A percentile compares a stretch with the other conserved stretches of the same genome.
Conservation (phyloP, 225 moss, liverwort and hornwort genomes). For the Lunularia cruciata region DNA sequence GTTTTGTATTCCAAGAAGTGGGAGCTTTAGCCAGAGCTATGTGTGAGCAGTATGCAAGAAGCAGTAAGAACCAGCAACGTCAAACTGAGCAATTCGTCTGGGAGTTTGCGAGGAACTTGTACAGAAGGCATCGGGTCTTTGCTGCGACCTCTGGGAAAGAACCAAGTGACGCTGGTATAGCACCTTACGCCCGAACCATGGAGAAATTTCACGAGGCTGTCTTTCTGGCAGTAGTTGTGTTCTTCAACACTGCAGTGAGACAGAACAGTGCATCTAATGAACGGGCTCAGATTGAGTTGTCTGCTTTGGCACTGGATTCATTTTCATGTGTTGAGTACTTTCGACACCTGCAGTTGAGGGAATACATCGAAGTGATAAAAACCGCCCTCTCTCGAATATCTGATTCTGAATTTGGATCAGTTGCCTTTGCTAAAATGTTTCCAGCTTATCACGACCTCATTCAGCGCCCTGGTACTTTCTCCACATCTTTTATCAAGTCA, state of each 20-base stretch:
- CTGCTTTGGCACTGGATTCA: constrained; percentile 70
- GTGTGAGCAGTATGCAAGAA: constrained; percentile 77
- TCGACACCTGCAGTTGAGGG: constrained; percentile 69
- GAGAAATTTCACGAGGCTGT: constrained; percentile 71
- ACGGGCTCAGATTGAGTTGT: constrained; percentile 49
- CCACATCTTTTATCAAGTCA: neutral
- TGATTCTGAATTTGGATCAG: constrained; percentile 53
- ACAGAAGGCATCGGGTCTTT: constrained; percentile 57
- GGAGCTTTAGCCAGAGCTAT: constrained; percentile 79
- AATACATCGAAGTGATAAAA: constrained; percentile 71
- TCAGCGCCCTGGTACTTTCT: constrained; percentile 65
- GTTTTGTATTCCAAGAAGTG: constrained; percentile 67
- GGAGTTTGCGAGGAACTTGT: constrained; percentile 61
- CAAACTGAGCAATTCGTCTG: constrained; percentile 57
- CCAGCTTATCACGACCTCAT: constrained; percentile 63
- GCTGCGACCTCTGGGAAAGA: constrained; percentile 45
- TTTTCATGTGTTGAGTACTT: constrained; percentile 86
- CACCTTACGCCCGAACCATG: constrained; percentile 40
- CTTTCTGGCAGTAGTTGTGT: constrained; percentile 74
- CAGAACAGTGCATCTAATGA: constrained; percentile 33
- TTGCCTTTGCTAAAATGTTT: constrained; percentile 56
- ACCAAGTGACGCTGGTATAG: constrained; percentile 3
- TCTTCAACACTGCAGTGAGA: constrained; percentile 63
- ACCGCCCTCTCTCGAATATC: constrained; percentile 60
- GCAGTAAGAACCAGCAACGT: constrained; percentile 39